Base-by-base conservation (phyloP, 2,329 filamentous ascomycete species). In the Akanthomyces lecanii region DNA sequence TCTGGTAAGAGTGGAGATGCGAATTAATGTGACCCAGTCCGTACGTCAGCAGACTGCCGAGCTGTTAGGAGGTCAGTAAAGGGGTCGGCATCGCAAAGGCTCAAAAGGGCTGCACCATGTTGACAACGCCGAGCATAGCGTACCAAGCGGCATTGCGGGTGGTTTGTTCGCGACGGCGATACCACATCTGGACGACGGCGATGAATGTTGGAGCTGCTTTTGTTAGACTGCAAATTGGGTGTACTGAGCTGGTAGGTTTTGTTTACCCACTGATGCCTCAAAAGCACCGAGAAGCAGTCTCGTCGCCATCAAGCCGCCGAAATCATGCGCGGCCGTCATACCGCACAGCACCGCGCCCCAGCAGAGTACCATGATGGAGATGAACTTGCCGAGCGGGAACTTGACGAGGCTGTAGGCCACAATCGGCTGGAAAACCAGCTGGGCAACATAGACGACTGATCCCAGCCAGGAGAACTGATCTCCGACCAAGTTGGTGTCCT, bases 381-480 rank as follows among this genome's bases (percentile, higher is more conserved):
- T 77, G 45, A 86, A 79, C 67, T 85, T 85, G 18, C 83, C 83
- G 0, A 79, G 81, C 0, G 82, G 84, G 0, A 83, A 67, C 66
- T 82, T 81, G 33, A 84, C 81, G 0, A 85, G 75, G 7, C 81
- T 82, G 63, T 80, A 85, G 0, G 82, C 82, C 12, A 83, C 78
- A 14, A 85, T 69, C 42, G 82, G 83, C n/a, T 83, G 82, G 33
- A 84, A 70, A 28, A 73, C 70, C 16, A 75, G 68, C 36, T 75
- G 73, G 0, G 72, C 69, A 3, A 73, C 61, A 51, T 74, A 78
- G 16, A 78, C 69, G 33, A 77, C 71, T 0, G 74, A 76, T 10
- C 74, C 74, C 0, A 92, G 78, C 89, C 89, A 92, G 30, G 81
- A 84, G 71, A 87, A 92, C 75, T 90, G 71, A 21, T 72, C 66